Percentiles rank a stretch among this genome's conserved stretches.
Evolutionary conservation across 441 rosid species (phyloP).

Genomic region (Isatis lusitanica): DNA sequence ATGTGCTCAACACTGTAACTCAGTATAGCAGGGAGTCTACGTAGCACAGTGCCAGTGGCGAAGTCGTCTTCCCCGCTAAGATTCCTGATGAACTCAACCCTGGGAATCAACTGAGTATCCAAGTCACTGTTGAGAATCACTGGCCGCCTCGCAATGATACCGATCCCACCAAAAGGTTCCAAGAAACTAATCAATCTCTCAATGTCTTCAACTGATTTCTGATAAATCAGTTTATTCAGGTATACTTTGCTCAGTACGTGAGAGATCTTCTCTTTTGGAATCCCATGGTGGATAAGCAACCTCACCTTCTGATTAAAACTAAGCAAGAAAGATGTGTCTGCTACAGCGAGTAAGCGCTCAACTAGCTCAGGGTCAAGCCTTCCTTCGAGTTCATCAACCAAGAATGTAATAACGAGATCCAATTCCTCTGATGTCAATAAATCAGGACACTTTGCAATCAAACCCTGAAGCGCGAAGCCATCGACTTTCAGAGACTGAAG

Average conservation of each 20-base stretch:
- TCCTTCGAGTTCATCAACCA: conserved; percentile 44
- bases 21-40: conserved; percentile 61
- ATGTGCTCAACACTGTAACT: conserved; percentile 62
- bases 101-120: conserved; percentile 62
- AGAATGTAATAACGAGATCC: conserved; percentile 43
- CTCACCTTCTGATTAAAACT: conserved; percentile 63
- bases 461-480: conserved; percentile 43
- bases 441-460: conserved; percentile 53
- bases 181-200: conserved; percentile 54
- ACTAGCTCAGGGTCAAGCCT: conserved; percentile 56
- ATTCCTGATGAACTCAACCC: conserved; percentile 50
- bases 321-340: conserved; percentile 47
- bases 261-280: conserved; percentile 56
- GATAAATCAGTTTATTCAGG: conserved; percentile 52
- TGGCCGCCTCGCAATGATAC: conserved; percentile 59
- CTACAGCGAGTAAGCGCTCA: conserved; percentile 49
- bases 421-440: conserved; percentile 56
- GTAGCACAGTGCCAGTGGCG: conserved; percentile 51
- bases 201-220: conserved; percentile 58
- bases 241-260: conserved; percentile 60
- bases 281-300: conserved; percentile 47
- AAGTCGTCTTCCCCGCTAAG: conserved; percentile 66
- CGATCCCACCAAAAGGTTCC: conserved; percentile 59
- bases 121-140: conserved; percentile 57
- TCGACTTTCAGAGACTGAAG: conserved; percentile 53